phyloP scores from a whole-genome alignment of 768 basidiomycete species.

The Auricularia auricula-judae region DNA sequence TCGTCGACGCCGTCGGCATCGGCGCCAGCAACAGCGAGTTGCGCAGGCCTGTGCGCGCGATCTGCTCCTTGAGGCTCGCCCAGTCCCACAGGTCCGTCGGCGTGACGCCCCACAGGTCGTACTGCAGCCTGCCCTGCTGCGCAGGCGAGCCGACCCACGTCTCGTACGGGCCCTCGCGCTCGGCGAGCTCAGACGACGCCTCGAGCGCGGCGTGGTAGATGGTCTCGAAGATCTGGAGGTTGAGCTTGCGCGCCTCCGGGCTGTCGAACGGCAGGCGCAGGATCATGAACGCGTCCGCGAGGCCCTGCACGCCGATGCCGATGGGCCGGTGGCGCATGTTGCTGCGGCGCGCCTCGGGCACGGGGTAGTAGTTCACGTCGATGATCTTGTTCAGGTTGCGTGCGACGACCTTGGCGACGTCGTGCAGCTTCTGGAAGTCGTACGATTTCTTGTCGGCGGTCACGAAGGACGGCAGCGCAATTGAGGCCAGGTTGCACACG shows the following conservation, averaged over 20 bases:
- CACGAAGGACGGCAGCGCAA: conserved; percentile 90
- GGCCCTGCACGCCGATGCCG: conserved; percentile 93
- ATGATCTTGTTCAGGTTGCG: conserved; percentile 92
- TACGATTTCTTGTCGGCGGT: conserved; percentile 31
- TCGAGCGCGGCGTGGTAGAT: conserved; percentile 95
- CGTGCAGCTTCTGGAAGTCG: conserved; percentile 92
- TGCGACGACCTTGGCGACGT: conserved; percentile 85
- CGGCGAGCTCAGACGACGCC: conserved; percentile 80
- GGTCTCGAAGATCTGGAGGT: conserved; percentile 95
- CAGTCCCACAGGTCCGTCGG: conserved; percentile 93
- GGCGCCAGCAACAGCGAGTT: conserved; percentile 89
- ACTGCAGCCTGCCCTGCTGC: conserved; percentile 78
- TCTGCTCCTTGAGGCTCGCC: conserved; percentile 75
- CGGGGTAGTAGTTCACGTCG: conserved; percentile 91
- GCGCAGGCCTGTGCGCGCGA: conserved; percentile 67
- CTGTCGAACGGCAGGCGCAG: conserved; percentile 95
- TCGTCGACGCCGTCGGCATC: conserved; percentile 99
- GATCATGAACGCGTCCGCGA: conserved; percentile 97
- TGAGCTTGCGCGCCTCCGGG: conserved; percentile 72
- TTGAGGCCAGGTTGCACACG: conserved; percentile 96
- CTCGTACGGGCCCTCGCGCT: conserved; percentile 71
- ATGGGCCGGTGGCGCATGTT: conserved; percentile 98
- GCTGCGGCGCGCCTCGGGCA: conserved; percentile 80
- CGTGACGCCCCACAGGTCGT: conserved; percentile 88
- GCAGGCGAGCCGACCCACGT: conserved; percentile 90